Base-by-base conservation (phyloP, 805 yeast species). In the Sporopachydermia lactativora region DNA sequence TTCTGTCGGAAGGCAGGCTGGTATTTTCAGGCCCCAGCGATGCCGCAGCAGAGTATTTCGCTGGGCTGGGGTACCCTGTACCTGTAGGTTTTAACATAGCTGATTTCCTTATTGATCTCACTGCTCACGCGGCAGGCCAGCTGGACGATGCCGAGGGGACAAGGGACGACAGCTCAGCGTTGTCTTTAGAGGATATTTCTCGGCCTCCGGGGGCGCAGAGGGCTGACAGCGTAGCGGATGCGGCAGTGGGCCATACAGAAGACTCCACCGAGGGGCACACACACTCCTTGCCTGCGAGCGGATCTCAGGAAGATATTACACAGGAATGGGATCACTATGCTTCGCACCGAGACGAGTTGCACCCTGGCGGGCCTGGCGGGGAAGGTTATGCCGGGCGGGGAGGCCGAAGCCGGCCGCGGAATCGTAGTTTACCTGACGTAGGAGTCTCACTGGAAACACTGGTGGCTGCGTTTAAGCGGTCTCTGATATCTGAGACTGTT, bases 31-130 rank as follows among this genome's bases (percentile, higher is more conserved):
- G 98, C 14, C 76, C 74, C n/a, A 79, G 81, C 70, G 61, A 67
- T 4, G 73, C 73, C 37, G 81, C 92, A 41, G 73, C 75, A 48
- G 81, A 80, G 42, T 86, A 81, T 58, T 83, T 92, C 55, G 66
- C 73, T 5, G 69, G 66, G 24, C 70, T 75, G 50, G 96, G 96
- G 0, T 84, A 75, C 58, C 61, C 65, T 40, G 85, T 96, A 59
- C 98, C 98, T 1, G 56, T 69, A 11, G 95, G 95, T 34, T 89
- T 83, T 57, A 92, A 92, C 53, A 74, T 92, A 51, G 98, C 97
- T 1, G 98, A 92, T 56, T 92, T 76, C 53, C 64, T 89, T 55
- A 82, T 92, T 46, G 98, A 92, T 54, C 73, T 92, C 34, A 88
- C 96, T 0, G 84, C 86, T 56, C 79, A 75, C 36, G 62, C 66